Evolutionary conservation across 306 rosid species (phyloP).

Genomic region (Trifolium subterraneum): DNA sequence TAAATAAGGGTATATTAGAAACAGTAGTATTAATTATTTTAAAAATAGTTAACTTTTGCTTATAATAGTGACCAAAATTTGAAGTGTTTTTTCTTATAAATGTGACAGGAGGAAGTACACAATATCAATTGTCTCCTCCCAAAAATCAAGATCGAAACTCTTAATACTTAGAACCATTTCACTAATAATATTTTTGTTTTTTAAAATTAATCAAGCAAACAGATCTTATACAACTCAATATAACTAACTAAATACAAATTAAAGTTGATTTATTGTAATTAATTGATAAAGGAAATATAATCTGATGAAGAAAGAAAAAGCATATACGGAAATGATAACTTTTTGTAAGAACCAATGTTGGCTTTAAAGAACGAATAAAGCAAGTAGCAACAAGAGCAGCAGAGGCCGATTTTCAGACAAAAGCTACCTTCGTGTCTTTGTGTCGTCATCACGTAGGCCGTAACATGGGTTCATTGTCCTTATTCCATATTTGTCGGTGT

Average conservation of each 20-base stretch:
- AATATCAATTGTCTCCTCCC: too few relatives aligned
- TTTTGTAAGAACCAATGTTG: slow-evolving; percentile 63
- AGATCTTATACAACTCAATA: not conserved
- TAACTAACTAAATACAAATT: slow-evolving; percentile 42
- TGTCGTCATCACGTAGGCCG: slow-evolving; percentile 45
- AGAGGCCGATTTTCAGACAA: slow-evolving; percentile 43
- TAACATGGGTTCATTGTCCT: slow-evolving; percentile 43
- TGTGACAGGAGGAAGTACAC: too few relatives aligned
- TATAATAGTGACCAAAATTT: too few relatives aligned
- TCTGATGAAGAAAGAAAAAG: slow-evolving; percentile 40
- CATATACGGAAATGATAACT: slow-evolving; percentile 44
- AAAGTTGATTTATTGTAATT: slow-evolving; percentile 16
- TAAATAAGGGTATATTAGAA: too few relatives aligned
- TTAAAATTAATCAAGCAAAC: slow-evolving; percentile 28
- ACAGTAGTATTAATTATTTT: too few relatives aligned
- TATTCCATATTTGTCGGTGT: slow-evolving; percentile 47
- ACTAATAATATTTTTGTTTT: too few relatives aligned
- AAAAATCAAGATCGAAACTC: too few relatives aligned
- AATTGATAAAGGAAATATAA: not conserved
- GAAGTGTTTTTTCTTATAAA: too few relatives aligned
- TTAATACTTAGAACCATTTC: too few relatives aligned
- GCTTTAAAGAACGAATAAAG: slow-evolving; percentile 65
- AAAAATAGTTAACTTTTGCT: too few relatives aligned
- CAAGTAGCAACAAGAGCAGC: slow-evolving; percentile 37
- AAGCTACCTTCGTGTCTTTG: slow-evolving; percentile 48